A percentile compares a stretch with the other conserved stretches of the same genome.
Evolutionary conservation across 805 yeast genomes (phyloP).

Genomic region (Ogataea chonburiensis): DNA sequence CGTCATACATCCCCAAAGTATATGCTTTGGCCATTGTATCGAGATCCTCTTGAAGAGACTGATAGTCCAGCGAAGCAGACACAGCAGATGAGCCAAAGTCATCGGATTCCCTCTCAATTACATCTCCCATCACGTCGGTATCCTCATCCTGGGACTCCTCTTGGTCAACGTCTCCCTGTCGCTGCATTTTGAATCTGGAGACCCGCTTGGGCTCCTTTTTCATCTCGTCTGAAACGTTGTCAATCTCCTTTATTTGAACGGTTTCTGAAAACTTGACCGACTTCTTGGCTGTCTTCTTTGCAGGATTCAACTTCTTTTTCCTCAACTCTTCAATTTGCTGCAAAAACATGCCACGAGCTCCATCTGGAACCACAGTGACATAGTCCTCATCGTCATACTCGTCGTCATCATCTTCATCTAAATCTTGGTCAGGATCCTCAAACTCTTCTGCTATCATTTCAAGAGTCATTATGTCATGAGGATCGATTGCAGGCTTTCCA

Average conservation of each 20-base stretch:
- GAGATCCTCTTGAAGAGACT: conserved; percentile 41
- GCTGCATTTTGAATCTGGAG: conserved; percentile 20
- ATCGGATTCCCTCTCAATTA: conserved; percentile 6
- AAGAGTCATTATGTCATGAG: conserved; percentile 49
- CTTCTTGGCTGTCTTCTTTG: conserved; percentile 32
- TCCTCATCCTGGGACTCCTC: conserved; percentile 11
- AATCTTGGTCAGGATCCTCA: conserved; percentile 23
- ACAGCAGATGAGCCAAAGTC: conserved; percentile 1
- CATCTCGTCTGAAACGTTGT: conserved; percentile 51
- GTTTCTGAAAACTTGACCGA: conserved; percentile 53
- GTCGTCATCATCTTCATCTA: conserved; percentile 30
- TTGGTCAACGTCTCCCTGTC: conserved; percentile 23
- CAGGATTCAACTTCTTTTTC: conserved; percentile 23
- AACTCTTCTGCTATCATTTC: conserved; percentile 43
- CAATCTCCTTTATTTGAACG: conserved; percentile 59
- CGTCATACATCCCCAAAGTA: conserved; percentile 58
- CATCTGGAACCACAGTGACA: conserved; percentile 22
- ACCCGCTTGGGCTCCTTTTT: conserved; percentile 26
- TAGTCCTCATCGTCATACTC: conserved; percentile 25
- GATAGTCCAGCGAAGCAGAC: conserved; percentile 40
- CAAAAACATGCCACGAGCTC: conserved; percentile 41
- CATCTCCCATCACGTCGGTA: conserved; percentile 20
- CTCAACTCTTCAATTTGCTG: conserved; percentile 36
- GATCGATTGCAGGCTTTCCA: conserved; percentile 35
- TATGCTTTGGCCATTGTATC: conserved; percentile 64